Base-by-base conservation (phyloP, 192 early-diverging fungal species). In the Umbelopsis vinacea region DNA sequence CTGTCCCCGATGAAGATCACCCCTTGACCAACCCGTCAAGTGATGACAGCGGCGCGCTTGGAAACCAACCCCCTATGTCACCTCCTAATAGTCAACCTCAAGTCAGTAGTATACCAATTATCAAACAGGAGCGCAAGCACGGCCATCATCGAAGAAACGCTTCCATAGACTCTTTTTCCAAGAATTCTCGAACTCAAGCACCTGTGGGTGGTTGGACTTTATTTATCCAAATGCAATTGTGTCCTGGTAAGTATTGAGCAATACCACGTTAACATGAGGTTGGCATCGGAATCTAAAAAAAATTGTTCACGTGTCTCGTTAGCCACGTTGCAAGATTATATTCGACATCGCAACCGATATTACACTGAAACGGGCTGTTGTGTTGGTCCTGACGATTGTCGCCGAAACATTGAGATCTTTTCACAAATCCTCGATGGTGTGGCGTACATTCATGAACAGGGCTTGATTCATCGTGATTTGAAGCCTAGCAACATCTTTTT, bases 171-270 rank as follows among this genome's bases (percentile, higher is more conserved):
- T 73, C 63, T 4, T 73, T 26, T 26, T 19, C 46, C 48, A 48
- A 53, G 53, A 0, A 15, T 10, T 3, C 33, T 7, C 23, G 14
- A 23, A 57, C 53, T 21, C 53, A 55, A 48, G 29, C 67, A 22
- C 46, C 35, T 5, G 60, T 75, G 15, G 69, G 78, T 0, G 81
- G 82, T 19, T 84, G 80, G 66, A 89, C 85, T 0, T 72, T 94
- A 33, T 93, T 91, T 77, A 90, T 95, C 57, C 93, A 96, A 72
- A 95, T 99, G 97, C 95, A 99, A 74, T 83, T 99, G 35, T 99
- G 96, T 69, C 86, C 87, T 67, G 90, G 80, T 54, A 71, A 74
- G 69, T 66, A 22, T 40, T 40, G 40, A 12, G 11, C 6, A 26
- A 69, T n/a, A n/a, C n/a, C n/a, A n/a, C 53, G 50, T 19, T 19